Conservation (phyloP, 2,329 filamentous ascomycete species). For the Colletotrichum sp. region DNA sequence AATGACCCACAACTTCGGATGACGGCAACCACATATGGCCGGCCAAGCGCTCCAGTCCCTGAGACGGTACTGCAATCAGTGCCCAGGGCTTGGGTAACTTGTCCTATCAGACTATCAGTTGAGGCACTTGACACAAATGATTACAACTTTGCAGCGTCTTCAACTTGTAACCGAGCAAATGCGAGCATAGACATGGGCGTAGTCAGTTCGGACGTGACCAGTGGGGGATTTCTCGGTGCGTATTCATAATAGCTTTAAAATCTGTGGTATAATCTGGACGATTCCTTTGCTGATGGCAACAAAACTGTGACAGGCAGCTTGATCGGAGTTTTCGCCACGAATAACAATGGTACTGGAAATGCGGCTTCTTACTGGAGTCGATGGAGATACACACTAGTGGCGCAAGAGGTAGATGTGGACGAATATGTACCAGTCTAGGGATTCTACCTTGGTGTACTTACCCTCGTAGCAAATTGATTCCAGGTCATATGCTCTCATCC, state of each 20-base stretch:
- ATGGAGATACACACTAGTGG: neutral
- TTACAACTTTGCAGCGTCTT: neutral
- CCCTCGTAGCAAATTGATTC: neutral
- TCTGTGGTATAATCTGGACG: neutral
- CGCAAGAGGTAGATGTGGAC: neutral
- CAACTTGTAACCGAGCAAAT: neutral
- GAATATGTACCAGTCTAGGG: neutral
- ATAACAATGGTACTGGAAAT: neutral
- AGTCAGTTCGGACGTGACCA: neutral
- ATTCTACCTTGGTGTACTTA: neutral
- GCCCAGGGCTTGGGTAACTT: neutral
- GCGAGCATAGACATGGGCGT: neutral
- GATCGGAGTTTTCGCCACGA: neutral
- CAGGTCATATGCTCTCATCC: neutral
- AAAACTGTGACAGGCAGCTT: neutral
- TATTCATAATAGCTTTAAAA: fast-evolving
- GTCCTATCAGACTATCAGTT: neutral
- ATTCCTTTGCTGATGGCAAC: neutral
- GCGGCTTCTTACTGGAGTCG: neutral
- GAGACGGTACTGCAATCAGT: neutral
- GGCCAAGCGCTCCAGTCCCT: neutral
- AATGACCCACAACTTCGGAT: neutral
- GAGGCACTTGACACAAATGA: neutral
- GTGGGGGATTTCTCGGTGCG: neutral
- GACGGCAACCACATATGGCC: neutral